Evolutionary conservation across 169 alveolate genomes (phyloP).

Genomic region (Plasmodium gallinaceum): DNA sequence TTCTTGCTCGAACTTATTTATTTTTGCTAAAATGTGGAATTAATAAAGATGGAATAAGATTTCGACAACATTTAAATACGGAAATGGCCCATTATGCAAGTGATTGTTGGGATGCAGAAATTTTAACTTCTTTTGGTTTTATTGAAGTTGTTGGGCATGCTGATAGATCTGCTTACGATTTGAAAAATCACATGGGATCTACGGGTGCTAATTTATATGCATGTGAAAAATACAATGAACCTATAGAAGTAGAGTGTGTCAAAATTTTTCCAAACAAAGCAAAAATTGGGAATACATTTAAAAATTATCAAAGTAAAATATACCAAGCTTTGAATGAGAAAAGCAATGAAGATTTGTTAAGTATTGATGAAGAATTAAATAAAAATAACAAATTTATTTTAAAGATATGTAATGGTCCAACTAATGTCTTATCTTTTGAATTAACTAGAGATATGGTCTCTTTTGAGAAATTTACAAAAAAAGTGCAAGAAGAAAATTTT

Average conservation of each 20-base stretch:
- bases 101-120: conserved; percentile 99
- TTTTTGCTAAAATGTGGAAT: conserved; percentile 94
- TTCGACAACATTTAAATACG: conserved; percentile 95
- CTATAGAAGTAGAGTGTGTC: conserved; percentile 88
- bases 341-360: conserved; percentile 76
- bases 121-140: conserved; percentile 97
- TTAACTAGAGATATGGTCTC: conserved; percentile 87
- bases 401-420: conserved; percentile 8
- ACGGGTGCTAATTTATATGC: conserved; percentile 93
- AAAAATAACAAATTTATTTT: conserved; percentile 69
- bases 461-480: conserved; percentile 91
- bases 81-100: conserved; percentile 99
- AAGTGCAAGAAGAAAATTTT: conserved; percentile 93
- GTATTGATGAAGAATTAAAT: conserved; percentile 79
- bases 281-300: conserved; percentile 90
- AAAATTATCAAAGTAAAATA: conserved; percentile 86
- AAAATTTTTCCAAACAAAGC: conserved; percentile 90
- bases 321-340: conserved; percentile 74
- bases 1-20: conserved; percentile 95
- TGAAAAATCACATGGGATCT: conserved; percentile 92
- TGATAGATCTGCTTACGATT: conserved; percentile 96
- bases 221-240: conserved; percentile 91
- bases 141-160: conserved; percentile 99
- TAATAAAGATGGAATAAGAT: conserved; percentile 92
- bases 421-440: conserved; percentile 14